phyloP scores from a whole-genome alignment of 1,284 basidiomycete genomes.

The Gymnopus androsaceus region DNA sequence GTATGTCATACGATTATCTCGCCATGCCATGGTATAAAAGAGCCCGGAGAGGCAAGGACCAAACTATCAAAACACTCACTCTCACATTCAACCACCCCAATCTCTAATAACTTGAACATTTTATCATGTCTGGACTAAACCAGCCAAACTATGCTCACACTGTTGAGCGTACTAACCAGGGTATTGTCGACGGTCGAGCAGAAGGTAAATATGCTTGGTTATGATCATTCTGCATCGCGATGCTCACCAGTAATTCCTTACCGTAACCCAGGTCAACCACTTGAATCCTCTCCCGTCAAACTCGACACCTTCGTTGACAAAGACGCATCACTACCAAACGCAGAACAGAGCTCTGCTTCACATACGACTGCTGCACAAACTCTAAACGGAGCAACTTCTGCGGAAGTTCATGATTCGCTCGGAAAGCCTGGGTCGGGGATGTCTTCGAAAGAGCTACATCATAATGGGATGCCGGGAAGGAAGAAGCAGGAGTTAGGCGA shows the following conservation, averaged over 20 bases:
- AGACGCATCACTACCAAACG: slow-evolving; percentile 20
- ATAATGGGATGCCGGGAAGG: slow-evolving; percentile 26
- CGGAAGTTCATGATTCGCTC: slow-evolving; percentile 26
- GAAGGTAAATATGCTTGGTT: slow-evolving; percentile 22
- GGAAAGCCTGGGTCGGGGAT: slow-evolving; percentile 28
- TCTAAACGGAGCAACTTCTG: slow-evolving; percentile 27
- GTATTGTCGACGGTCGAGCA: slow-evolving; percentile 27
- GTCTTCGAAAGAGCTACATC: slow-evolving; percentile 30
- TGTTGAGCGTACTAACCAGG: slow-evolving; percentile 25
- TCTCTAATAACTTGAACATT: no score
- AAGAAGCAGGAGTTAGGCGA: slow-evolving; percentile 24
- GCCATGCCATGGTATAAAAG: no score
- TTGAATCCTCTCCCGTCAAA: slow-evolving; percentile 18
- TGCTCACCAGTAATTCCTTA: not conserved
- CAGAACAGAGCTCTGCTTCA: not conserved
- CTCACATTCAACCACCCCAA: not conserved
- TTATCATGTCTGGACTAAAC: slow-evolving; percentile 18
- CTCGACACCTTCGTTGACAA: slow-evolving; percentile 26
- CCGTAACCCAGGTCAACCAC: slow-evolving; percentile 23
- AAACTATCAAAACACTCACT: not conserved
- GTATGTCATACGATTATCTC: no score
- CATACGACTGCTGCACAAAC: slow-evolving; percentile 14
- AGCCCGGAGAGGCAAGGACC: no score
- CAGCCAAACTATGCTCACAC: slow-evolving; percentile 23
- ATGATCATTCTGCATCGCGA: not conserved